phyloP scores from a whole-genome alignment of 2,329 filamentous ascomycete genomes.

The Microdochium trichocladiopsis region DNA sequence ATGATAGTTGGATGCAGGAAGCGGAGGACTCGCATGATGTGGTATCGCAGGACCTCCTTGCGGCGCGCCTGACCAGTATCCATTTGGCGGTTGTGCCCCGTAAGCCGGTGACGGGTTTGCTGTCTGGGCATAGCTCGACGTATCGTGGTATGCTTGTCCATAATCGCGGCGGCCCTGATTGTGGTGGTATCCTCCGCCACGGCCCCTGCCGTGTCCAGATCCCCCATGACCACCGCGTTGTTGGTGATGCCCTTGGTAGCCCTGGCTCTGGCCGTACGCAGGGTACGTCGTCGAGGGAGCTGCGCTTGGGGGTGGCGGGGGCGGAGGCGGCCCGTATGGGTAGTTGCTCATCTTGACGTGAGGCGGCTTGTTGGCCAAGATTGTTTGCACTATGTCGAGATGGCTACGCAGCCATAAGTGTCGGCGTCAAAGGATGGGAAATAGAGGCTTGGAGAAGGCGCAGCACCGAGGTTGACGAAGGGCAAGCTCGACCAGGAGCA shows the following conservation, averaged over 20 bases:
- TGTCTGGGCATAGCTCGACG: neutral
- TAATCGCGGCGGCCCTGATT: neutral
- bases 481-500: too few relatives aligned
- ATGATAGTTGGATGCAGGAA: constrained; percentile 49
- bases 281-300: constrained; percentile 15
- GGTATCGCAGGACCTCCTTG: constrained; percentile 20
- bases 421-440: too few relatives aligned
- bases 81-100: constrained; percentile 14
- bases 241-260: constrained; percentile 28
- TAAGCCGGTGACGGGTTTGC: constrained; percentile 13
- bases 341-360: constrained; percentile 18
- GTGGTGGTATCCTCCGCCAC: constrained; percentile 16
- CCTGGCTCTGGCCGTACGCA: constrained; percentile 26
- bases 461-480: too few relatives aligned
- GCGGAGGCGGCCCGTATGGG: constrained; percentile 19
- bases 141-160: neutral
- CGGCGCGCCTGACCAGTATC: constrained; percentile 20
- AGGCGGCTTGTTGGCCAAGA: neutral
- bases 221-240: constrained; percentile 15
- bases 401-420: neutral
- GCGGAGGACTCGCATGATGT: constrained; percentile 23
- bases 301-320: constrained; percentile 16
- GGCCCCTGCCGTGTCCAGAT: constrained; percentile 10
- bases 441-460: too few relatives aligned
- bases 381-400: neutral